Percentiles rank a stretch among this genome's conserved stretches.
phyloP scores from a whole-genome alignment of 345 rosid species.

The Excoecaria agallocha region DNA sequence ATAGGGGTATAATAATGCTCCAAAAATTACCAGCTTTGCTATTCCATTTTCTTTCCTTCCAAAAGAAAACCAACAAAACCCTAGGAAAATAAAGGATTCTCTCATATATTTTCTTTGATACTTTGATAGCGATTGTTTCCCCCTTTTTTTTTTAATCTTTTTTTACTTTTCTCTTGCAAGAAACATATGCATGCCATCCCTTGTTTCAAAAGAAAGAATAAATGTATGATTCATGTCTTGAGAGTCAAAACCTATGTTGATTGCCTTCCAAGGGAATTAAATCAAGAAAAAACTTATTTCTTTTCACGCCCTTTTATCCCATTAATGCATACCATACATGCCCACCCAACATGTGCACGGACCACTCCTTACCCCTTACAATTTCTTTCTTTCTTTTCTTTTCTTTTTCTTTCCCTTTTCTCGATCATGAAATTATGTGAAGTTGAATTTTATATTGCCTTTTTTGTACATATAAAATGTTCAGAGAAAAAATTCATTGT shows the following conservation, averaged over 20 bases:
- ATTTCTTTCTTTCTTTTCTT: too few species aligned
- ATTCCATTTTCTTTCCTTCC: conserved; percentile 29
- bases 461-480: too few species aligned
- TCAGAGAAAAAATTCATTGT: too few species aligned
- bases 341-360: background rate
- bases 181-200: conserved; percentile 2
- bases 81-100: conserved; percentile 27
- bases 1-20: conserved; percentile 6
- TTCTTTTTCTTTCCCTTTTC: too few species aligned
- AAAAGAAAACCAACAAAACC: conserved; percentile 38
- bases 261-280: conserved; percentile 8
- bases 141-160: too few species aligned
- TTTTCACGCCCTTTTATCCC: conserved; percentile 23
- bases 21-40: conserved; percentile 27
- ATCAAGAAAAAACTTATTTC: conserved; percentile 2
- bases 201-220: background rate
- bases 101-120: conserved; percentile 10
- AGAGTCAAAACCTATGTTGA: conserved; percentile 19
- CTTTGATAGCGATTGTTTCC: conserved; percentile 12
- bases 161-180: background rate
- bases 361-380: too few species aligned
- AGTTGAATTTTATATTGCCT: too few species aligned
- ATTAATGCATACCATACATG: conserved; percentile 14
- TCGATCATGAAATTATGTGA: too few species aligned
- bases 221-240: conserved; percentile 16